Percentiles rank a stretch among this genome's conserved stretches.
phyloP scores from a whole-genome alignment of 345 rosid species.

The Arabidopsis thaliana region TAIR10.1 NC_003076.8:24300001-24300500 shows the following conservation, averaged over 20 bases:
- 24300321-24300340: constrained; percentile 10
- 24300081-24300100: constrained; percentile 67
- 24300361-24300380: constrained; percentile 16
- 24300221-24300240: constrained; percentile 61
- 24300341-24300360: constrained; percentile 29
- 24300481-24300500: neutral
- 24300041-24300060: constrained; percentile 82
- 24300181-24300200: constrained; percentile 58
- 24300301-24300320: constrained; percentile 8
- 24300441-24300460: neutral
- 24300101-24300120: constrained; percentile 64
- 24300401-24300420: constrained; percentile 34
- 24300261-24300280: constrained; percentile 64
- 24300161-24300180: constrained; percentile 93
- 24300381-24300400: constrained; percentile 12
- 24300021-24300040: constrained; percentile 83
- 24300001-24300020: constrained; percentile 62
- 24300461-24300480: neutral
- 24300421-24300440: constrained; percentile 18
- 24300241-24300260: constrained; percentile 56
- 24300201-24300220: constrained; percentile 56
- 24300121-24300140: constrained; percentile 77
- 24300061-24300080: constrained; percentile 95
- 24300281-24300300: constrained; percentile 69
- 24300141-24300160: constrained; percentile 81